Conservation (phyloP, 2,329 filamentous ascomycete species). For the Fusarium sp. region DNA sequence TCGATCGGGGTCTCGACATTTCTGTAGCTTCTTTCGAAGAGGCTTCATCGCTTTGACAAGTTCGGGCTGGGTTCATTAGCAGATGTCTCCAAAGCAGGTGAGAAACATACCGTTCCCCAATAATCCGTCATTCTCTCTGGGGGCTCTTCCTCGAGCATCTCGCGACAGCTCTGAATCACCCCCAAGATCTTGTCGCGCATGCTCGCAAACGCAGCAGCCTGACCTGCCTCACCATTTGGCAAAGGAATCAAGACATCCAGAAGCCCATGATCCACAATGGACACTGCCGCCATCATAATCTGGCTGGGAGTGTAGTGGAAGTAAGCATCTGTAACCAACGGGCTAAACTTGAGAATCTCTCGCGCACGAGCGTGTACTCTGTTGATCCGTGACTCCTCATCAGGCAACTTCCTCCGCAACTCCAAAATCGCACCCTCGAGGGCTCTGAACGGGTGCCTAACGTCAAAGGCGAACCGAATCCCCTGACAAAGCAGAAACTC, state of each 20-base stretch:
- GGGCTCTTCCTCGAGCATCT: constrained; percentile 68
- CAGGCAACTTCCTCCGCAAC: constrained; percentile 74
- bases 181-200: constrained; percentile 62
- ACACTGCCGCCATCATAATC: constrained; percentile 87
- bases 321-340: constrained; percentile 92
- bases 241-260: constrained; percentile 61
- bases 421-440: constrained; percentile 91
- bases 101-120: constrained; percentile 62
- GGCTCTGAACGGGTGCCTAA: constrained; percentile 89
- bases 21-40: constrained; percentile 76
- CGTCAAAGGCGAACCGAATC: constrained; percentile 92
- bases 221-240: constrained; percentile 44
- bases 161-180: constrained; percentile 63
- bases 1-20: constrained; percentile 80
- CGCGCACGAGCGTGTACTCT: constrained; percentile 80
- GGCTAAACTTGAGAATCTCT: constrained; percentile 80
- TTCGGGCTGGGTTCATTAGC: constrained; percentile 55
- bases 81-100: not conserved
- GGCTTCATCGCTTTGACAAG: constrained; percentile 62
- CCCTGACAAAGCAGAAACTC: constrained; percentile 95
- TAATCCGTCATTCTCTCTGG: constrained; percentile 67
- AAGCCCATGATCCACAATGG: constrained; percentile 78
- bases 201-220: constrained; percentile 39
- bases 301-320: constrained; percentile 96
- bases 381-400: constrained; percentile 65